Evolutionary conservation across 768 basidiomycete species (phyloP), one percentile per base, ranked within the genome.

Genomic region (Pisolithus orientalis): DNA sequence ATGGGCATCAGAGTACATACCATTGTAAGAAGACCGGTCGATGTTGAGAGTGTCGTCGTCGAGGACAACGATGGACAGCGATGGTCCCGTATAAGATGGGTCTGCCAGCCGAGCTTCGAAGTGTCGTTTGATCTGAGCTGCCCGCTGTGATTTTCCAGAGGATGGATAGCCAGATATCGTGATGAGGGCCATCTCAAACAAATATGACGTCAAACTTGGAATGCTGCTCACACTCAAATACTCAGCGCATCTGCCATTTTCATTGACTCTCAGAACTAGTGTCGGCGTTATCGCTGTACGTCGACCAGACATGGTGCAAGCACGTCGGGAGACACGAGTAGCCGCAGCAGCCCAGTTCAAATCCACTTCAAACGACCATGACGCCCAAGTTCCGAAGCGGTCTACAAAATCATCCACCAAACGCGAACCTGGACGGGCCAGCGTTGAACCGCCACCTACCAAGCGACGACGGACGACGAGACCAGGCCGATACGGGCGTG

Each of bases 121-220:
- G 59, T 79, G 74, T 5, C 62, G 60, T 49, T 75, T 73, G 44
- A 99, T 75, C 64, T 93, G 81, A 0, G 64, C 54, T 2, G 85
- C 87, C 34, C 93, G 72, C n/a, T 65, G 73, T 1, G 89, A 79
- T 71, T 99, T 99, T 51, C 95, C 94, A 39, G 87, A 85, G 58
- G 77, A 84, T 0, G 95, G 95, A 70, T 78, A 94, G 14, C 95
- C 95, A 28, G 88, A 79, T 39, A 98, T 74, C 2, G 93, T 95
- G 58, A 99, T 74, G 39, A 96, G 77, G n/a, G 95, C 92, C 95
- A 97, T 96, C 43, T 6, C 10, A 2, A 21, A 21, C 29, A 42
- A 17, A 17, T 17, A 42, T 42, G 40, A 42, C 34, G 34, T 34
- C 34, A 34, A 34, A 34, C 2, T 14, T 4, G 34, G 5, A 14